These are phyloP conservation scores for Fraxinus albicans DNA, from an alignment of 305 asterid genomes.

Conservation along the genomic window DNA sequence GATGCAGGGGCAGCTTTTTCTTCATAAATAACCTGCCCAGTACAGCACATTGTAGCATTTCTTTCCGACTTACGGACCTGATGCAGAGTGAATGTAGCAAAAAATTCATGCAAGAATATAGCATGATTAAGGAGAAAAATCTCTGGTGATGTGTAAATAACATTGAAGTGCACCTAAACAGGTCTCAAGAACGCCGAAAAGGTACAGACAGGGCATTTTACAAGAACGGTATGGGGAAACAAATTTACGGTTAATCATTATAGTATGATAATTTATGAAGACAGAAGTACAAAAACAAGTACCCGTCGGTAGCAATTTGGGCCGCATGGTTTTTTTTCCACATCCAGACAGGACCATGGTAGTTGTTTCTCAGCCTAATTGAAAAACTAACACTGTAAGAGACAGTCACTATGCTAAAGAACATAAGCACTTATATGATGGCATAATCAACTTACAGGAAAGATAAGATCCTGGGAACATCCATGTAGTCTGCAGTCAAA, in stretches of 20 bases:
- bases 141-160: background rate
- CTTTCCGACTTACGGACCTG: constrained; percentile 57
- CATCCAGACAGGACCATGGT: constrained; percentile 51
- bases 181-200: background rate
- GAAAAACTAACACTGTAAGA: constrained; percentile 21
- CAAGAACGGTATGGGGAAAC: background rate
- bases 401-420: constrained; percentile 22
- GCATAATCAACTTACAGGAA: constrained; percentile 60
- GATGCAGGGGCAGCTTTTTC: constrained; percentile 45
- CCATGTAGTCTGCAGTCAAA: constrained; percentile 95
- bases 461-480: constrained; percentile 87
- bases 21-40: constrained; percentile 39
- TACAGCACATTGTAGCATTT: constrained; percentile 33
- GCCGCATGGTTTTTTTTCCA: constrained; percentile 71
- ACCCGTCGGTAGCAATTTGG: constrained; percentile 78
- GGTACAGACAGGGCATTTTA: constrained; percentile 7
- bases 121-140: background rate
- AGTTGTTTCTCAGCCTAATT: constrained; percentile 70
- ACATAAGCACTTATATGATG: constrained; percentile 12
- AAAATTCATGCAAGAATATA: constrained; percentile 21
- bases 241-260: background rate
- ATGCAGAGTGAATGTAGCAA: constrained; percentile 20
- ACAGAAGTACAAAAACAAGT: constrained; percentile 3
- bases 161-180: constrained; percentile 1
- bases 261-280: constrained; percentile 10